phyloP scores from a whole-genome alignment of 441 rosid genomes.

The Brassica balearica region DNA sequence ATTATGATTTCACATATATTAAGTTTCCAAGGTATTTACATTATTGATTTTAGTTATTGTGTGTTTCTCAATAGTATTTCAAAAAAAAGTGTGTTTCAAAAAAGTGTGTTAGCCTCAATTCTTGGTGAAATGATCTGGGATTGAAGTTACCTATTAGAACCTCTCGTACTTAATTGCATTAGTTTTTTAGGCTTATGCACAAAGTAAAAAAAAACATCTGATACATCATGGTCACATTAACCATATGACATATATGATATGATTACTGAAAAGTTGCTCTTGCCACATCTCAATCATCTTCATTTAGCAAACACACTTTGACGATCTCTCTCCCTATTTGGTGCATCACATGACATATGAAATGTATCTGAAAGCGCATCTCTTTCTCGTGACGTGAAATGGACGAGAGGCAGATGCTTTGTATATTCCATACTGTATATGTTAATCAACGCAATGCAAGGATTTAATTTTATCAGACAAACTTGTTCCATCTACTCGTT shows the following conservation, averaged over 20 bases:
- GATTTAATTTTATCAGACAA: background rate
- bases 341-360: conserved; percentile 20
- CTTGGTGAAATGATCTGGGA: background rate
- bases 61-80: too few relatives aligned
- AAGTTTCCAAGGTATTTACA: background rate
- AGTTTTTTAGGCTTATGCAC: background rate
- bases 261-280: conserved; percentile 5
- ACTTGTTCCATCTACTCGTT: conserved; percentile 5
- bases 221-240: conserved; percentile 11
- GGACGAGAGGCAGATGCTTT: background rate
- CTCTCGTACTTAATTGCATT: conserved; percentile 9
- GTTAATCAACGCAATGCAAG: background rate
- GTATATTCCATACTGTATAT: background rate
- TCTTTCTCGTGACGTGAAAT: background rate
- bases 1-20: background rate
- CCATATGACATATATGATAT: conserved; percentile 27
- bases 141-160: background rate
- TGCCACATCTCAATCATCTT: conserved; percentile 40
- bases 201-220: background rate
- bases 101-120: background rate
- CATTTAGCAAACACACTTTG: conserved; percentile 12
- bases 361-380: background rate
- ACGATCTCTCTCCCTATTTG: conserved; percentile 22
- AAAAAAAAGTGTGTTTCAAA: too few relatives aligned
- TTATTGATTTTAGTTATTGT: background rate